Evolutionary conservation across 768 basidiomycete genomes (phyloP).

Genomic region (Psilocybe sp.): DNA sequence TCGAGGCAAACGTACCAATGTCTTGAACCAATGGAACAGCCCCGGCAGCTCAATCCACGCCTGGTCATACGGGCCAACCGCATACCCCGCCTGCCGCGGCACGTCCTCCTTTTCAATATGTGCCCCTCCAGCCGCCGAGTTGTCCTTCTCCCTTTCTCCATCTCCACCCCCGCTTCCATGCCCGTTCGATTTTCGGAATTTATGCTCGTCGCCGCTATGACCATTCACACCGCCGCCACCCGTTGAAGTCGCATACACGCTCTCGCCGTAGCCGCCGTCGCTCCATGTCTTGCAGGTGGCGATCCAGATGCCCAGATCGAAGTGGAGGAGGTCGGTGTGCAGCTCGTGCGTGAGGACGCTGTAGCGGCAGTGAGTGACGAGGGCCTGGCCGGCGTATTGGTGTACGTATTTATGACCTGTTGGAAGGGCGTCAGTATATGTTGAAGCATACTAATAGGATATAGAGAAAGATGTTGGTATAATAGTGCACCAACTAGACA

Average conservation of each 20-base stretch:
- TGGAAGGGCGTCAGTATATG: too few relatives aligned
- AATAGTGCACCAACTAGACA: too few relatives aligned
- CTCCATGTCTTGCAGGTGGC: constrained; percentile 23
- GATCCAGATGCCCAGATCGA: constrained; percentile 21
- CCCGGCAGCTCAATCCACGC: constrained; percentile 22
- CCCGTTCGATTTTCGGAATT: too few relatives aligned
- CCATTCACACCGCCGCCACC: too few relatives aligned
- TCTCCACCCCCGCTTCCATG: too few relatives aligned
- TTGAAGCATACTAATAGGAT: too few relatives aligned
- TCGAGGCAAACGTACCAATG: constrained; percentile 15
- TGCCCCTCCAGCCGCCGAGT: not conserved
- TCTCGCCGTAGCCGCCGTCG: constrained; percentile 12
- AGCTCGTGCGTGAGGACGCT: constrained; percentile 25
- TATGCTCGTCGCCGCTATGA: too few relatives aligned
- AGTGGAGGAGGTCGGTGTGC: constrained; percentile 16
- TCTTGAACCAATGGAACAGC: constrained; percentile 20
- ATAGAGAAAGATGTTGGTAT: too few relatives aligned
- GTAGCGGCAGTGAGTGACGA: constrained; percentile 24
- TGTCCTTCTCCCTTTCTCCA: too few relatives aligned
- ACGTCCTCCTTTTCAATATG: not conserved
- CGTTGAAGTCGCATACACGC: too few relatives aligned
- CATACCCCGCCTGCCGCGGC: not conserved
- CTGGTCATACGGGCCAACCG: constrained; percentile 19
- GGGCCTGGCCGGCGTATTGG: constrained; percentile 24
- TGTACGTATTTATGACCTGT: constrained; percentile 23